Percentiles rank a stretch among this genome's conserved stretches.
These are phyloP conservation scores for Coelastrella sp. DNA, from an alignment of 139 green algal species.

Conservation along the genomic window DNA sequence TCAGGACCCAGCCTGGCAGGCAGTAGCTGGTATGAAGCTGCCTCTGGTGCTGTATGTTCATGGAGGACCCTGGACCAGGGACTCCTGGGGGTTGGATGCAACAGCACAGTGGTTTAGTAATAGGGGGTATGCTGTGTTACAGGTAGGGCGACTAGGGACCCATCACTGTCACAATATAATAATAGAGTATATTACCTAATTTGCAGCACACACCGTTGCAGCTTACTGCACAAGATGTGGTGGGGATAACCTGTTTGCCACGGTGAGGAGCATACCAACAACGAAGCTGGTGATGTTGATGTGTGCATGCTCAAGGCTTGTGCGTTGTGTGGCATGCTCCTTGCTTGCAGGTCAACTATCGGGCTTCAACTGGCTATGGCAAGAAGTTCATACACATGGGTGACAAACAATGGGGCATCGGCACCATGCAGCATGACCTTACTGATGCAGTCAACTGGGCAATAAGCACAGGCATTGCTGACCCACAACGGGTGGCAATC, in stretches of 20 bases:
- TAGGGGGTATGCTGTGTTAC: neutral
- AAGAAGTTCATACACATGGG: slow-evolving; percentile 26
- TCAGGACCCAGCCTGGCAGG: neutral
- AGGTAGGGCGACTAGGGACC: neutral
- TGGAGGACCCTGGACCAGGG: slow-evolving; percentile 35
- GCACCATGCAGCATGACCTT: slow-evolving; percentile 39
- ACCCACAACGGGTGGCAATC: neutral
- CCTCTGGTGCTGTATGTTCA: slow-evolving; percentile 44
- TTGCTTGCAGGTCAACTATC: slow-evolving; percentile 34
- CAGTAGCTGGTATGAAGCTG: slow-evolving; percentile 1
- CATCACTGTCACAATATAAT: no score
- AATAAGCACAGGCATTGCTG: neutral
- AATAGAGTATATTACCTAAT: no score
- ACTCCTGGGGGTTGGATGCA: slow-evolving; percentile 23
- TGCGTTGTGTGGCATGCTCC: no score
- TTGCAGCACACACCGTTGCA: neutral
- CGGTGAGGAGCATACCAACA: no score
- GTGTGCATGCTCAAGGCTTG: no score
- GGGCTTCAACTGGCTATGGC: slow-evolving; percentile 14
- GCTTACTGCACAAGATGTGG: no score
- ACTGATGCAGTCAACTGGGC: slow-evolving; percentile 35
- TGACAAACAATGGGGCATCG: slow-evolving; percentile 25
- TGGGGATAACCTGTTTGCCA: no score
- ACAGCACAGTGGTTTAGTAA: slow-evolving; percentile 26
- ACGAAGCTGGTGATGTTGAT: no score